Conservation (phyloP, 1,284 basidiomycete genomes). For the Phlebopus sp. region DNA sequence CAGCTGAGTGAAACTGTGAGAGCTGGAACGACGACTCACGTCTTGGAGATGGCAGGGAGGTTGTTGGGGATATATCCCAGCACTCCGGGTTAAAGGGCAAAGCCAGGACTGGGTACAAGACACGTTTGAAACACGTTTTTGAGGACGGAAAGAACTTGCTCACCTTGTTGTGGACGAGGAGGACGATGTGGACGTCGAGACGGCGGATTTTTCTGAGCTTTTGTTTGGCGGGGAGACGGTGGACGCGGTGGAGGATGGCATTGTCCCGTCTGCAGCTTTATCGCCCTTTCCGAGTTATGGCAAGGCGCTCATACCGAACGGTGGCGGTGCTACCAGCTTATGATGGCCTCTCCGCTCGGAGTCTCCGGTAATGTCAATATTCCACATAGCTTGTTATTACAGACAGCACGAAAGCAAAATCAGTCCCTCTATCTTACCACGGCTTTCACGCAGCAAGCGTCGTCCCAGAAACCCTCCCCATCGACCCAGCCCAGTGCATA, state of each 20-base stretch:
- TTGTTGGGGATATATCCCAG: constrained; percentile 23
- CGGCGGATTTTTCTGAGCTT: constrained; percentile 4
- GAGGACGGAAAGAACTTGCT: constrained; percentile 10
- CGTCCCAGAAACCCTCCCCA: constrained; percentile 25
- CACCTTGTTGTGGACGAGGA: constrained; percentile 6
- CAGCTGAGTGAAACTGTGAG: constrained; percentile 3
- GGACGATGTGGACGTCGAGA: constrained; percentile 21
- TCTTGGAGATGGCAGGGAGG: constrained; percentile 18
- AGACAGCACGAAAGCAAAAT: no score
- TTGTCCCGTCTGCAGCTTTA: background rate
- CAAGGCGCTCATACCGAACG: background rate
- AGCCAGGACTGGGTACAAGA: constrained; percentile 10
- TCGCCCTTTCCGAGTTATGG: background rate
- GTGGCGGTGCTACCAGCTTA: background rate
- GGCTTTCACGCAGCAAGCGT: constrained; percentile 23
- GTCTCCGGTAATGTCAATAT: no score
- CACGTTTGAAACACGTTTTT: constrained; percentile 32
- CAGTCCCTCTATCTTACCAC: no score
- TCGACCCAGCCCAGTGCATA: constrained; percentile 19
- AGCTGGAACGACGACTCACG: constrained; percentile 13
- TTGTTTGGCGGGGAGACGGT: constrained; percentile 8
- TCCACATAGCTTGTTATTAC: no score
- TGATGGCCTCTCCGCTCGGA: no score
- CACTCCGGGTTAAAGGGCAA: constrained; percentile 28
- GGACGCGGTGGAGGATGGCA: background rate